Evolutionary conservation across 768 basidiomycete genomes (phyloP).

Genomic region (Lactifluus subvellereus): DNA sequence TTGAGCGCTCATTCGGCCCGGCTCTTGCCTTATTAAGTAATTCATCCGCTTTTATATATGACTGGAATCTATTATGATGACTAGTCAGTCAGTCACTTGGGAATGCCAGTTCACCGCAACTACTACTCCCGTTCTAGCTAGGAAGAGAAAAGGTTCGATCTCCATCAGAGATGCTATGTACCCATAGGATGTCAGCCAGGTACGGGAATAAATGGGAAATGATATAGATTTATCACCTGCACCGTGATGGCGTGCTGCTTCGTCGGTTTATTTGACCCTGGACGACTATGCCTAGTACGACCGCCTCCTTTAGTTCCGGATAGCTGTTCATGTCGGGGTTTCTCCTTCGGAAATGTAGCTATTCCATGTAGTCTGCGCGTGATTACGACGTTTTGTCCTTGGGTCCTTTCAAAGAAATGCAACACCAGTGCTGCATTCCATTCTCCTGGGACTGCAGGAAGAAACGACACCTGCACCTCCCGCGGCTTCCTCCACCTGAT

Average conservation of each 20-base stretch:
- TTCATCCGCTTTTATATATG: background rate
- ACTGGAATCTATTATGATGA: background rate
- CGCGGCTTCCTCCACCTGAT: background rate
- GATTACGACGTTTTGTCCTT: background rate
- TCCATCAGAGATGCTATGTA: background rate
- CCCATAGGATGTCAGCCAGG: background rate
- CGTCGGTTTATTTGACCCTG: too few relatives aligned
- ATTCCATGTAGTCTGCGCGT: background rate
- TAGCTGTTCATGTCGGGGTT: too few relatives aligned
- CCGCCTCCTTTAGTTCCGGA: too few relatives aligned
- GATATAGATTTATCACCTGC: background rate
- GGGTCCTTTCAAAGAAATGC: background rate
- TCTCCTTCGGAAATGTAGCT: background rate
- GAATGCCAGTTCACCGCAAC: background rate
- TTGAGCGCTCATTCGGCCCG: conserved; percentile 1
- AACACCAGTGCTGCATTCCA: background rate
- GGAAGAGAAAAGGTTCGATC: background rate
- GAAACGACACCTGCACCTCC: background rate
- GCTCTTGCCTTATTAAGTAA: conserved; percentile 6
- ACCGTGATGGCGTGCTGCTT: background rate
- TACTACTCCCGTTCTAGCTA: background rate
- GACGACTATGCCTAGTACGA: too few relatives aligned
- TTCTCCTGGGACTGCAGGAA: background rate
- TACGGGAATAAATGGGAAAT: background rate
- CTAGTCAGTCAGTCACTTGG: background rate